phyloP scores from a whole-genome alignment of 768 basidiomycete genomes.

The Tylopilus rubrobrunneus region DNA sequence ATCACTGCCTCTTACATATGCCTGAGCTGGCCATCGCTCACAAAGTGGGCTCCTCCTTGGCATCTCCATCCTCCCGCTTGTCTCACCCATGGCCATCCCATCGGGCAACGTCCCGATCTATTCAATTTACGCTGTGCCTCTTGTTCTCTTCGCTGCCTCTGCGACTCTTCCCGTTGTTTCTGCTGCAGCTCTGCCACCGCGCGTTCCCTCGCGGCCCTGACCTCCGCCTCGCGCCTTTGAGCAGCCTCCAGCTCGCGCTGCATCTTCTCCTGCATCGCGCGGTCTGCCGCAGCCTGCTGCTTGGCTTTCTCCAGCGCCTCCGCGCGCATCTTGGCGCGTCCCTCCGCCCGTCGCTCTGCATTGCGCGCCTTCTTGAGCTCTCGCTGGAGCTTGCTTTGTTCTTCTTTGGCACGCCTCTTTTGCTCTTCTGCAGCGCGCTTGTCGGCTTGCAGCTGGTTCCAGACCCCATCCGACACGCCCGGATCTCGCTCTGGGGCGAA shows the following conservation, averaged over 20 bases:
- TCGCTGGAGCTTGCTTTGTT: conserved; percentile 13
- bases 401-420: conserved; percentile 15
- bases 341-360: conserved; percentile 20
- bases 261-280: conserved; percentile 18
- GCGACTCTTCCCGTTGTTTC: conserved; percentile 36
- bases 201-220: conserved; percentile 21
- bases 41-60: conserved; percentile 42
- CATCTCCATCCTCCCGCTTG: conserved; percentile 42
- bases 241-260: conserved; percentile 27
- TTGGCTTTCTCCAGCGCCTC: conserved; percentile 19
- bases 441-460: conserved; percentile 46
- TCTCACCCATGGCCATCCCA: conserved; percentile 44
- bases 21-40: conserved; percentile 29
- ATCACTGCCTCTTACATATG: neutral
- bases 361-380: conserved; percentile 17
- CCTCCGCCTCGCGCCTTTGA: conserved; percentile 18
- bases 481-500: conserved; percentile 36
- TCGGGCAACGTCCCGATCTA: conserved; percentile 47
- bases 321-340: conserved; percentile 18
- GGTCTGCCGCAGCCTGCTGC: conserved; percentile 17
- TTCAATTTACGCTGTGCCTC: conserved; percentile 39
- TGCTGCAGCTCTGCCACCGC: conserved; percentile 26
- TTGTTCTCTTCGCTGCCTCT: conserved; percentile 17
- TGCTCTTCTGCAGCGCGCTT: conserved; percentile 25
- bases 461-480: conserved; percentile 49